Base-by-base conservation (phyloP, 2,329 filamentous ascomycete species). In the Alternaria burnsii region DNA sequence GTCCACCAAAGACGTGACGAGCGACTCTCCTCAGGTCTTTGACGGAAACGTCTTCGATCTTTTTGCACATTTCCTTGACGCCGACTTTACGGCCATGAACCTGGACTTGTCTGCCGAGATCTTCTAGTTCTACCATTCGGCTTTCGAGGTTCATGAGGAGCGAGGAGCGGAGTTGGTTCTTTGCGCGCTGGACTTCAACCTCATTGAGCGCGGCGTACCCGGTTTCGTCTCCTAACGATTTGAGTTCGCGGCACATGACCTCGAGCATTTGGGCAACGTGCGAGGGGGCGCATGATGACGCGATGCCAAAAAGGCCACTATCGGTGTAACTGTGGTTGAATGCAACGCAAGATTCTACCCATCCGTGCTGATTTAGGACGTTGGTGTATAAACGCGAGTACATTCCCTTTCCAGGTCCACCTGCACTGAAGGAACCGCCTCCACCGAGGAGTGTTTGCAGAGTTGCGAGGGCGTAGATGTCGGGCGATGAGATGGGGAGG, bases 321-420 rank as follows among this genome's bases (percentile, higher is more conserved):
- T 99, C 95, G 0, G 92, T 95, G 85, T 99, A 99, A 47, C 91
- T 92, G 84, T 98, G 94, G 84, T 98, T 98, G 84, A 98, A 98
- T 30, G 94, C 91, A 52, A 97, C 86, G 81, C 95, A 98, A 62
- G 89, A 94, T 82, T 99, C 95, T 26, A 99, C 93, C 94, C 94
- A 99, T 70, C 91, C 93, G 81, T 97, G 90, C 81, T 98, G 94
- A 83, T 99, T 99, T 52, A 99, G 87, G 0, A 98, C 94, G 77
- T 97, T 97, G 65, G 94, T 98, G 84, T 97, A 99, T 9, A 99
- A 87, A 12, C 95, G 91, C 38, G 92, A 97, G 84, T 98, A 98
- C 95, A 99, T 99, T 78, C 95, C 95, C 83, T 99, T 99, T 54
- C 95, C 95, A 5, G 95, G 95, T 0, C 95, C 95, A 71, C 95